Evolutionary conservation across 345 rosid genomes (phyloP), one percentile per base, ranked within the genome.

Genomic region (Camelina hispida): DNA sequence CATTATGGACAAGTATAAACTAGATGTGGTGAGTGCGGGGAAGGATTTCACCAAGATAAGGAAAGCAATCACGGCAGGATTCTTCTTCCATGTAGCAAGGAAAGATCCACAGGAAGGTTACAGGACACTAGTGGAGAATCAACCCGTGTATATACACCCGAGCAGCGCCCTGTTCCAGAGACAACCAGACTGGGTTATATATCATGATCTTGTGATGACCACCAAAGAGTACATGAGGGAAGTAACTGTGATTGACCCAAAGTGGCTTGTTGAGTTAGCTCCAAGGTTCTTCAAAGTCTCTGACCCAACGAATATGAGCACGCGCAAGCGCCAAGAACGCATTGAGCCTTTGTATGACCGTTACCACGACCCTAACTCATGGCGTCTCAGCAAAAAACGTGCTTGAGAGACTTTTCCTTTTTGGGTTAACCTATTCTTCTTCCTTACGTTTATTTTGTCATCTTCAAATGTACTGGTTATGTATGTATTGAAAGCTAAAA

Each of bases 221-320:
- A 91, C 93, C 0, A 91, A 91, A 74, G 98, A 91, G 80, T 94
- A 91, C 80, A 88, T 90, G 97, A 85, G 89, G n/a, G 93, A 94
- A 77, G 90, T 86, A n/a, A 91, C 96, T 0, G 93, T 89, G 50
- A 73, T 88, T 18, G 97, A 91, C 68, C 98, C 98, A 7, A 86
- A 89, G 68, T 94, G 97, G 98, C 95, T 91, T 1, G 95, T 89
- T 47, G 95, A 89, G 79, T 78, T 90, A 50, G 98, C 97, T 13
- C 91, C 98, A 10, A 88, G 93, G 61, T 94, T 88, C 83, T 94
- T 94, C 85, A 91, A 87, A 79, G 93, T 85, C 3, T 66, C 96
- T 42, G 96, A 91, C 75, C 95, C 97, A 14, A 88, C 84, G 2
- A 91, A 90, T 77, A 88, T 86, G 91, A 91, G 97, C 80, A 94